These are phyloP conservation scores for Alternaria ventricosa DNA, from an alignment of 2,329 filamentous ascomycete species.

Conservation along the genomic window DNA sequence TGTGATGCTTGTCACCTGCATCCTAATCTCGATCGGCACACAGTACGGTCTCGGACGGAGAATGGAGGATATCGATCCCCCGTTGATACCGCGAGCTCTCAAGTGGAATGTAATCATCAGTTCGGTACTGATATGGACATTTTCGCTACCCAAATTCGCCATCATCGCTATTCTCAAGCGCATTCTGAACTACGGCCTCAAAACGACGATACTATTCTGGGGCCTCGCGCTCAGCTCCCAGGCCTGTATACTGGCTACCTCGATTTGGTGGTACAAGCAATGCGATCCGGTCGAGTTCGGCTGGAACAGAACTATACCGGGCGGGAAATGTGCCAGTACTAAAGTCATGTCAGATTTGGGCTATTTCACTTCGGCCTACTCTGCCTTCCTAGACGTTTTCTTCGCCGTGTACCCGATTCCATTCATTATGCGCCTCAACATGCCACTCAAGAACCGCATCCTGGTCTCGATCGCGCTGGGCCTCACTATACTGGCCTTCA, in stretches of 20 bases:
- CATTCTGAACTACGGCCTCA: conserved; percentile 1
- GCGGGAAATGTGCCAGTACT: background rate
- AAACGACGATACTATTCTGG: conserved; percentile 4
- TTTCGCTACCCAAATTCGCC: conserved; percentile 5
- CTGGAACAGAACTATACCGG: background rate
- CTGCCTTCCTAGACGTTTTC: background rate
- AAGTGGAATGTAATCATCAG: conserved; percentile 6
- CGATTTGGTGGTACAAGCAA: conserved; percentile 4
- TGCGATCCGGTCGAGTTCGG: background rate
- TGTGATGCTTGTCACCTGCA: background rate
- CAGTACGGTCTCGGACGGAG: conserved; percentile 2
- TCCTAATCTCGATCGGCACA: conserved; percentile 5
- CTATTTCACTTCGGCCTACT: background rate
- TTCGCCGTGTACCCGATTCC: background rate
- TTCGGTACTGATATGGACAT: conserved; percentile 5
- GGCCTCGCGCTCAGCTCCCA: conserved; percentile 3
- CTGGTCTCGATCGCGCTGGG: background rate
- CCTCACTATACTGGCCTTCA: background rate
- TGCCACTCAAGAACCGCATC: background rate
- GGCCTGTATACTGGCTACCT: conserved; percentile 4
- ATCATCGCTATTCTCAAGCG: conserved; percentile 7
- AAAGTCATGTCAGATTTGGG: background rate
- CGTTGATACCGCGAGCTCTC: conserved; percentile 2
- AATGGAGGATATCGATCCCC: background rate
- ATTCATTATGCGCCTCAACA: background rate